Base-by-base conservation (phyloP, 768 basidiomycete species). In the Piloderma croceum region DNA sequence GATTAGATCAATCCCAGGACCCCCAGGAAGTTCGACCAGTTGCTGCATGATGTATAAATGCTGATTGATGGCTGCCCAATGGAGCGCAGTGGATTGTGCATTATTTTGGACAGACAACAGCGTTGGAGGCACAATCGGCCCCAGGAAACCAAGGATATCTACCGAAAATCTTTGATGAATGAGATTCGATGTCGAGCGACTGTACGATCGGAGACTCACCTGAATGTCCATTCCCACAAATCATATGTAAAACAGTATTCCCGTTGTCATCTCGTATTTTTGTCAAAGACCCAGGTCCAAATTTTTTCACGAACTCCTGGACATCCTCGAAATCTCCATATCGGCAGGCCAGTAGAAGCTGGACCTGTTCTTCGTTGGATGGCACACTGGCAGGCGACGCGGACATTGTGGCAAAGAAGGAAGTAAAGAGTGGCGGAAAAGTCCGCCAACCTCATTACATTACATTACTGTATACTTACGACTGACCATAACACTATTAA, bases 281-380 rank as follows among this genome's bases (percentile, higher is more conserved):
- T 27, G 61, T 60, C 10, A 89, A 62, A 1, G 71, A 42, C 5
- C 63, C 63, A 2, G 62, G 42, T 7, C 85, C 81, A 57, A 79
- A 83, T 25, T 67, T 63, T 17, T 70, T 59, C 20, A 86, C 64
- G 47, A 86, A 93, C 3, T 65, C 64, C 33, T 80, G 69, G 27
- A 90, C 69, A 49, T 92, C 88, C 34, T 84, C 77, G 41, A 90
- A 62, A 48, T 94, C 91, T 29, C 92, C 92, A 59, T 90, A 94
- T 58, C 92, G 77, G 58, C 85, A 85, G 17, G 85, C 73, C 5
- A 93, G 78, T 10, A 97, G 67, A 36, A 93, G 58, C 3, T 94
- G 88, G 31, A 88, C 78, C 23, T 62, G 64, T 18, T 84, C 76
- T 36, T 81, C 78, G 34, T 65, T 61, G 24, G 70, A 63, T 36